Evolutionary conservation across 345 rosid genomes (phyloP), one percentile per base, ranked within the genome.

Genomic region (Corchorus capsularis): DNA sequence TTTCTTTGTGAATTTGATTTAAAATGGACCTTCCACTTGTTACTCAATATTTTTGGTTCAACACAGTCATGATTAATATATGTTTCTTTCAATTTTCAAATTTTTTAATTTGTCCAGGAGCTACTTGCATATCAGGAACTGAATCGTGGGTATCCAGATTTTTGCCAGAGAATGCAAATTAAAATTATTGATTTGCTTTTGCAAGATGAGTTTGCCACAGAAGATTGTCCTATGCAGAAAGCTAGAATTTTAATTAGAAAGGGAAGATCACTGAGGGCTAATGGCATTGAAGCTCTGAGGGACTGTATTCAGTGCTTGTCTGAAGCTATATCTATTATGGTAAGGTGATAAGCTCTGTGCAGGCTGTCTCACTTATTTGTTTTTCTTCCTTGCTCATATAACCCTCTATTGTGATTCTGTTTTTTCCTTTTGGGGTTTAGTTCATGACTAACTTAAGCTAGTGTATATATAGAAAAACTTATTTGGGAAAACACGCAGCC

Each of bases 61-160:
- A 9, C 62, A 53, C 17, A 22, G 57, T 19, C 76, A 9, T 68
- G 32, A 68, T 69, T 71, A 41, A 61, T 57, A 9, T 11, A 54
- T 62, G 19, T 19, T 53, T 55, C 20, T 15, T 61, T n/a, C 68
- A 27, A 50, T 53, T 72, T 50, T 69, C 45, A 66, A n/a, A n/a
- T 71, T 13, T 73, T 75, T 53, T 66, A 50, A 79, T 74, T 34
- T 74, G 45, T 83, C 35, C 78, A 95, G 99, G 99, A 90, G 84
- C 90, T 95, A 80, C 75, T 81, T 82, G 91, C 87, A 34, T 93
- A 92, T 73, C 97, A 87, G 53, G 90, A 87, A 77, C 20, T 89
- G 79, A 71, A 73, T 37, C 65, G 84, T 75, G 61, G 60, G 22
- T 78, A 79, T 78, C 91, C 98, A 66, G 84, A 86, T 61, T 72